Evolutionary conservation across 2,329 filamentous ascomycete genomes (phyloP).

Genomic region (Aspergillus aculeatinus): DNA sequence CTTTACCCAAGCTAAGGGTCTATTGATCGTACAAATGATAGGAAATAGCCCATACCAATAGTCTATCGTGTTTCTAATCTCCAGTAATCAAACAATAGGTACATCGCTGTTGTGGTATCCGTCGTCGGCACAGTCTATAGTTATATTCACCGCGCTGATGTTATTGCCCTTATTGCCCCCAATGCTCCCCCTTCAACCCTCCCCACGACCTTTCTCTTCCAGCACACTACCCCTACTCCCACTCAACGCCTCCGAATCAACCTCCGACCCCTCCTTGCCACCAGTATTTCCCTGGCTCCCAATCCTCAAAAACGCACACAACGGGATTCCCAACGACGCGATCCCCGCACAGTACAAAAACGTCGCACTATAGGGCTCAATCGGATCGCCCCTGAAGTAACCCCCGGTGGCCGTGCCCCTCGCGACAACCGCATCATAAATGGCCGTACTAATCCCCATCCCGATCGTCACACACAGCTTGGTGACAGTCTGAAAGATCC

Average conservation of each 20-base stretch:
- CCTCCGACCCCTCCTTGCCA: not conserved
- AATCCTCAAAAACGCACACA: slow-evolving; percentile 3
- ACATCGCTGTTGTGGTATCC: too few species aligned
- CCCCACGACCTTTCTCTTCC: not conserved
- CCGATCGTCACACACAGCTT: slow-evolving; percentile 59
- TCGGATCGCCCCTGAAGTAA: not conserved
- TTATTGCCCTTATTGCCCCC: too few species aligned
- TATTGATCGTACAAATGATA: too few species aligned
- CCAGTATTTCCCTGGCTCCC: slow-evolving; percentile 1
- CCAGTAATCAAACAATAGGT: too few species aligned
- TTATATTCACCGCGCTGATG: too few species aligned
- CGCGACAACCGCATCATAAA: slow-evolving; percentile 29
- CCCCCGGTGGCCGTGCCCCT: not conserved
- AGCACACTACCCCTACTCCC: not conserved
- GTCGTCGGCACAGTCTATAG: too few species aligned
- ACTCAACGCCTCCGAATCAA: not conserved
- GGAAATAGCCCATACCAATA: too few species aligned
- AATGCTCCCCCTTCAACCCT: not conserved
- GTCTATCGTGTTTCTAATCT: too few species aligned
- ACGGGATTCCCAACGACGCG: not conserved
- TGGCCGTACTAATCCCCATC: slow-evolving; percentile 48
- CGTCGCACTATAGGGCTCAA: slow-evolving; percentile 2
- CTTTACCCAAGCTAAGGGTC: too few species aligned
- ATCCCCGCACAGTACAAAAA: slow-evolving; percentile 4
- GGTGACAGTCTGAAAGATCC: slow-evolving; percentile 67